Base-by-base conservation (phyloP, 495 filamentous ascomycete genomes). In the Lasiosphaeria ovina region DNA sequence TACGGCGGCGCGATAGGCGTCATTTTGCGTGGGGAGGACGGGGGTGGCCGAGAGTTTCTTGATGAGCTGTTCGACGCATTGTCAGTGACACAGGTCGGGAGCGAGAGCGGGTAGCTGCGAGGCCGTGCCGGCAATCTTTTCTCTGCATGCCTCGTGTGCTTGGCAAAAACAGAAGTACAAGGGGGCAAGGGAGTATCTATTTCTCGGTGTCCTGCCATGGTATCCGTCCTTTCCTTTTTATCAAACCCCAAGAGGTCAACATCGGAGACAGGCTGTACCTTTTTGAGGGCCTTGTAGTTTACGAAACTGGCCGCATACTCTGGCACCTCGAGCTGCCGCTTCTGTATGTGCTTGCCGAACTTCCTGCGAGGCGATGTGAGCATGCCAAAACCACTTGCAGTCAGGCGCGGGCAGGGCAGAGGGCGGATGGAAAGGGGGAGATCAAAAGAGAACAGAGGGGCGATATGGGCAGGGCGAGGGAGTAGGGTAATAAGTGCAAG, bases 281-380 rank as follows among this genome's bases (percentile, higher is more conserved):
- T 97, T 76, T 98, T 98, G 63, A 98, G 81, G 57, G 91, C 93
- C 79, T 98, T 98, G 79, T 98, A 98, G 77, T 98, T 97, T 54
- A 98, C 93, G 72, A 98, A 98, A 76, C 91, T 96, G 54, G 93
- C 91, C 51, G 93, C 94, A 88, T 98, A 98, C 82, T 98, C 94
- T 40, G 94, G 94, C 38, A 98, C 90, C 75, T 98, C 94, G 67
- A 98, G 91, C 80, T 98, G 93, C 73, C 92, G 87, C 82, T 94
- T 96, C 79, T 97, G 95, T 64, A 98, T 94, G 68, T 97, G 89
- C 82, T 98, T 98, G 73, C 94, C 94, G 80, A 98, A 98, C 85
- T 98, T 98, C 94, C 94, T 98, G 60, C 65, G 47, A 42, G 12
- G n/a, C 0, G 49, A 24, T 31, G n/a, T 50, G 44, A n/a, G 7